Conservation (phyloP, 257 asterid genomes). For the Nicotiana knightiana region DNA sequence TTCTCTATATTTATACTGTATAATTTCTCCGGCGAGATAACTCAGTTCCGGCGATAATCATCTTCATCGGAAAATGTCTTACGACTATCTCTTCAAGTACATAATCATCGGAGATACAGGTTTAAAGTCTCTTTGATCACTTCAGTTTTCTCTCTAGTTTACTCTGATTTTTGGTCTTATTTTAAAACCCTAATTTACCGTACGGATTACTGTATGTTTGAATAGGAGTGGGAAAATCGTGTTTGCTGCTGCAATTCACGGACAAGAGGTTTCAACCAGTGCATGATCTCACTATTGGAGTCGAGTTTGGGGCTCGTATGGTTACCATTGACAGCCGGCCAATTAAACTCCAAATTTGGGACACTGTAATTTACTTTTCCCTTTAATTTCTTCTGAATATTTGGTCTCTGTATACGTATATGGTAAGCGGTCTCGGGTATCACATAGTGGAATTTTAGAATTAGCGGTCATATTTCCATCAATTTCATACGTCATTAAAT, state of each 20-base stretch:
- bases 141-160: not conserved
- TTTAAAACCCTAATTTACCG: not conserved
- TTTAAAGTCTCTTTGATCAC: not conserved
- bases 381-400: not conserved
- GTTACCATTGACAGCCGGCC: constrained; percentile 14
- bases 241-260: constrained; percentile 20
- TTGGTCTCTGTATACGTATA: not conserved
- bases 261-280: constrained; percentile 28
- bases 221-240: constrained; percentile 21
- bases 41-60: not conserved
- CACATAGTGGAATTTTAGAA: not conserved
- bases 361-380: constrained; percentile 7
- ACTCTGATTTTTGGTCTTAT: not conserved
- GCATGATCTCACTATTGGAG: constrained; percentile 23
- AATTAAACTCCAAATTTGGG: constrained; percentile 26
- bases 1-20: not conserved
- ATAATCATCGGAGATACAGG: constrained; percentile 82
- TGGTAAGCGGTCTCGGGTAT: not conserved
- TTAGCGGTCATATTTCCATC: not conserved
- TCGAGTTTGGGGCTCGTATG: constrained; percentile 26
- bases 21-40: not conserved
- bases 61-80: constrained; percentile 45
- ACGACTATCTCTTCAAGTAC: constrained; percentile 75
- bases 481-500: not conserved
- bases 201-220: not conserved